A percentile compares a stretch with the other conserved stretches of the same genome.
Conservation (phyloP, 192 early-diverging fungal genomes). For the Gorgonomyces haynaldii region DNA sequence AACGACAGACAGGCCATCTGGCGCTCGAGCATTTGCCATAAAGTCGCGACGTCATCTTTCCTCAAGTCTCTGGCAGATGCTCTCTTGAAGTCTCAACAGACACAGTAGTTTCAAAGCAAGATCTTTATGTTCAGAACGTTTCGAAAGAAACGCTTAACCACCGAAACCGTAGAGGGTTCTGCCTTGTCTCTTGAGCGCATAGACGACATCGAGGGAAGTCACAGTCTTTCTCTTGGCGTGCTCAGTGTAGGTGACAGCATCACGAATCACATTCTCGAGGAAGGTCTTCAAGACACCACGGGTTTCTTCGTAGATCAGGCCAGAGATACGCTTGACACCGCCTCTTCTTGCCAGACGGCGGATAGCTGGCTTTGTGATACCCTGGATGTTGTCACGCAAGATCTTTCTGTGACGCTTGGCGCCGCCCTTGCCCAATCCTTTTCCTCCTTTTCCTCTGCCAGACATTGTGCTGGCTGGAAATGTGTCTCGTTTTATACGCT, state of each 20-base stretch:
- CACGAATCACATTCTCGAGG: slow-evolving; percentile 98
- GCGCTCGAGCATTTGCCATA: no score
- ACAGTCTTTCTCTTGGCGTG: slow-evolving; percentile 99
- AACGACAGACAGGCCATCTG: no score
- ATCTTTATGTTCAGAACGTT: no score
- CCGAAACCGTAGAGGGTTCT: slow-evolving; percentile 85
- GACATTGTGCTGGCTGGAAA: slow-evolving; percentile 49
- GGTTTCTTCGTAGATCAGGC: slow-evolving; percentile 99
- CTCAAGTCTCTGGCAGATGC: no score
- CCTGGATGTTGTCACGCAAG: slow-evolving; percentile 97
- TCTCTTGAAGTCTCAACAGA: no score
- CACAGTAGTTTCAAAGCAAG: no score
- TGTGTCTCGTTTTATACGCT: background rate
- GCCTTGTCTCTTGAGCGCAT: slow-evolving; percentile 94
- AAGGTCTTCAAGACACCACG: slow-evolving; percentile 95
- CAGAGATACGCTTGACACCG: slow-evolving; percentile 99
- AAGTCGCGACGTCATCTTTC: no score
- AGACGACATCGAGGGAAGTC: slow-evolving; percentile 98
- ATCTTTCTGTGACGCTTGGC: slow-evolving; percentile 99
- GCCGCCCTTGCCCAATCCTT: slow-evolving; percentile 98
- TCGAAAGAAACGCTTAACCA: no score
- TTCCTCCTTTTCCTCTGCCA: slow-evolving; percentile 99
- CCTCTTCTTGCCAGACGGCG: slow-evolving; percentile 98
- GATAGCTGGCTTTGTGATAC: slow-evolving; percentile 97
- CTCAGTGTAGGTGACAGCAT: slow-evolving; percentile 98